Evolutionary conservation across 345 rosid genomes (phyloP).

Genomic region (Populus pruinosa): DNA sequence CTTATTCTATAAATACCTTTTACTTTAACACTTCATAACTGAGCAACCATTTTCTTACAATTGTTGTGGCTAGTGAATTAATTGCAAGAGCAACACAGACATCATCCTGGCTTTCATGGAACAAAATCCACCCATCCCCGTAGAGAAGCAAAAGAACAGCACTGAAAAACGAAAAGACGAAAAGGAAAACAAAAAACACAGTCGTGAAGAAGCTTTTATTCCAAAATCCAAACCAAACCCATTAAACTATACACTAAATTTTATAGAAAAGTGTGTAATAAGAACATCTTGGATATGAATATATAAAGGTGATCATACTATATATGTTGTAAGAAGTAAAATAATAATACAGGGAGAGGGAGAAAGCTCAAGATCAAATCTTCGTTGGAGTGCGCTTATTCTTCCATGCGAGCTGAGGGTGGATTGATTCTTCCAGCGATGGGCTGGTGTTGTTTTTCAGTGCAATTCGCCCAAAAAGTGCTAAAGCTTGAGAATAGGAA

Average conservation of each 20-base stretch:
- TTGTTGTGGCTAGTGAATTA: background rate
- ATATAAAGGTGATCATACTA: background rate
- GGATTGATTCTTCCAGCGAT: conserved; percentile 29
- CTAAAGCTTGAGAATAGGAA: background rate
- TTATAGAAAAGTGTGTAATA: background rate
- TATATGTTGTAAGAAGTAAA: background rate
- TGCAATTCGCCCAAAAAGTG: background rate
- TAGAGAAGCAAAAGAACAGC: background rate
- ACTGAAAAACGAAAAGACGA: background rate
- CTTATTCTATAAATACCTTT: too few species aligned
- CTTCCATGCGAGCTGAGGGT: conserved; percentile 23
- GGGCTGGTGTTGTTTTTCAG: background rate
- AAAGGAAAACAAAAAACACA: background rate
- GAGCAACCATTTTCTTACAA: background rate
- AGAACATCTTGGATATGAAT: background rate
- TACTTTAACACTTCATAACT: too few species aligned
- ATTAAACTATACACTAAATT: background rate
- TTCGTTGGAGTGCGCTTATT: conserved; percentile 52
- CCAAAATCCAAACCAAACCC: background rate
- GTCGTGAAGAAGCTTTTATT: background rate
- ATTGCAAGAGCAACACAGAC: background rate
- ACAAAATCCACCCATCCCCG: background rate
- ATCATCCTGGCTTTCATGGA: background rate
- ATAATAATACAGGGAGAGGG: background rate
- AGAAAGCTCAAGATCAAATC: conserved; percentile 22